These are phyloP conservation scores for Exserohilum turcica DNA, from an alignment of 2,329 filamentous ascomycete species.

Conservation along the genomic window DNA sequence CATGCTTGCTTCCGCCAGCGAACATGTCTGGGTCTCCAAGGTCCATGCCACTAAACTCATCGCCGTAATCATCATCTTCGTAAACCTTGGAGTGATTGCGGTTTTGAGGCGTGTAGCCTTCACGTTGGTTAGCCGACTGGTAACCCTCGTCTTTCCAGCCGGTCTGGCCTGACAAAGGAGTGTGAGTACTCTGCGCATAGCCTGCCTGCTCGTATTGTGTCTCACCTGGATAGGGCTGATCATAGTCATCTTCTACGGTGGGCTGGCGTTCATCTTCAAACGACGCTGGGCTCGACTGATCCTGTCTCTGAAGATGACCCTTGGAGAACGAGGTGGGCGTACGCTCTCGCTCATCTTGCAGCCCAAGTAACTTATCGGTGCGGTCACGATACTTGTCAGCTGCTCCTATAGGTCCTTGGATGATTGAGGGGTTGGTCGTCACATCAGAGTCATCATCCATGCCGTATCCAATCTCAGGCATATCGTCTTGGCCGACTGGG, in stretches of 20 bases:
- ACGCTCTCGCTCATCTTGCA: constrained; percentile 43
- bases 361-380: constrained; percentile 42
- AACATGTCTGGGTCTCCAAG: constrained; percentile 53
- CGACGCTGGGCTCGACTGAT: constrained; percentile 33
- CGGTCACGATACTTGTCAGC: constrained; percentile 51
- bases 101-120: constrained; percentile 53
- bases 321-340: constrained; percentile 40
- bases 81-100: constrained; percentile 54
- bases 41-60: constrained; percentile 56
- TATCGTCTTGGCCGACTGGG: constrained; percentile 67
- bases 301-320: constrained; percentile 48
- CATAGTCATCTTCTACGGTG: constrained; percentile 47
- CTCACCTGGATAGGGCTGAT: constrained; percentile 40
- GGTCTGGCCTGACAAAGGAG: constrained; percentile 57
- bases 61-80: constrained; percentile 62
- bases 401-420: constrained; percentile 73
- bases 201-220: constrained; percentile 41
- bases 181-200: constrained; percentile 40
- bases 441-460: constrained; percentile 66
- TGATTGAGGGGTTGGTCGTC: constrained; percentile 82
- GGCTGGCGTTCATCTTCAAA: constrained; percentile 43
- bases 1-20: constrained; percentile 53
- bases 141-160: constrained; percentile 81
- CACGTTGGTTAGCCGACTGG: constrained; percentile 73
- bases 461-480: constrained; percentile 77